A percentile compares a stretch with the other conserved stretches of the same genome.
Conservation (phyloP, 805 yeast species). For the Hagleromyces aurorensis region DNA sequence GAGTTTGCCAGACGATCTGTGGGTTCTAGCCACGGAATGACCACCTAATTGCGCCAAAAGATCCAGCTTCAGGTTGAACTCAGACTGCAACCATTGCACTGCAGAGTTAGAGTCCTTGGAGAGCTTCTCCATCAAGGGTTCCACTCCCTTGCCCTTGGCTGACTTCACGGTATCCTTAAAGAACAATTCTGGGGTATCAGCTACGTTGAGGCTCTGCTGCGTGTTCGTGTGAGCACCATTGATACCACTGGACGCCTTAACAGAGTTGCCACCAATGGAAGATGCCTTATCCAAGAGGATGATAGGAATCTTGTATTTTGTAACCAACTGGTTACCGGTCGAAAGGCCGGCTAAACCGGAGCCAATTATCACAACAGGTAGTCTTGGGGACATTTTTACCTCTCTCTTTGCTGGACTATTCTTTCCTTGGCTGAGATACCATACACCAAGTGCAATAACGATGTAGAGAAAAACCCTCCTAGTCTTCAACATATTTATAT, state of each 20-base stretch:
- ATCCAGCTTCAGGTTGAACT: conserved; percentile 53
- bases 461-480: conserved; percentile 5
- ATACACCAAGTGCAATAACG: too few species aligned
- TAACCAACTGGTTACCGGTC: conserved; percentile 34
- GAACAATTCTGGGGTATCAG: conserved; percentile 53
- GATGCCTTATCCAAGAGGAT: conserved; percentile 42
- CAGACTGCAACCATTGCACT: conserved; percentile 63
- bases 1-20: conserved; percentile 53
- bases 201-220: conserved; percentile 41
- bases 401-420: too few species aligned
- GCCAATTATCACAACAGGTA: conserved; percentile 43
- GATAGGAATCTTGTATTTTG: conserved; percentile 35
- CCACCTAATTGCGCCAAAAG: conserved; percentile 76
- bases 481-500: conserved; percentile 6
- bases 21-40: conserved; percentile 73
- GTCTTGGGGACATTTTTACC: conserved; percentile 8
- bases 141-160: conserved; percentile 53
- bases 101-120: conserved; percentile 58
- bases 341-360: conserved; percentile 52
- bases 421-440: too few species aligned
- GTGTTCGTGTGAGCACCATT: conserved; percentile 65
- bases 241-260: conserved; percentile 56
- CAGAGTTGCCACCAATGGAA: conserved; percentile 50
- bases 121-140: conserved; percentile 49
- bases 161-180: conserved; percentile 60